phyloP scores from a whole-genome alignment of 75 land plant species.

The Selaginella tamariscina region DNA sequence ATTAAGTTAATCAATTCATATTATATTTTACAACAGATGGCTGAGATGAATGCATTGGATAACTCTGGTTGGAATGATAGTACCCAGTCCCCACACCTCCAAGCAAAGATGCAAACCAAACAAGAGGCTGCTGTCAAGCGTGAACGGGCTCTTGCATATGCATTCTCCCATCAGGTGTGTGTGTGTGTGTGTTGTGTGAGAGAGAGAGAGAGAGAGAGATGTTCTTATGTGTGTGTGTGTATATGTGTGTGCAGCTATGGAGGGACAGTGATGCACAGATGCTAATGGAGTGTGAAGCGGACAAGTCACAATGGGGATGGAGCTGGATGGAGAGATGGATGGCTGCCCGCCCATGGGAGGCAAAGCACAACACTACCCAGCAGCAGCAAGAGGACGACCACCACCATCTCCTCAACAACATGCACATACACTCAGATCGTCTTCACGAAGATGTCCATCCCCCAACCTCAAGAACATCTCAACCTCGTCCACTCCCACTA shows the following conservation, averaged over 20 bases:
- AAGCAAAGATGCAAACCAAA: slow-evolving; percentile 44
- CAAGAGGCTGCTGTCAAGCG: slow-evolving; percentile 7
- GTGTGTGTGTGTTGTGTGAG: no score
- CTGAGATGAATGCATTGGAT: neutral
- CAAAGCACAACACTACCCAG: neutral
- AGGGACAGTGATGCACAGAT: slow-evolving; percentile 10
- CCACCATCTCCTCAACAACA: neutral
- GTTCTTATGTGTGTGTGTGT: no score
- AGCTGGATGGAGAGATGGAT: slow-evolving; percentile 99
- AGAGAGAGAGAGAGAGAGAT: no score
- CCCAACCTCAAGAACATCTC: neutral
- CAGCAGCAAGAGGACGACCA: neutral
- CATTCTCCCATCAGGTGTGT: slow-evolving; percentile 5
- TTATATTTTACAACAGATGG: no score
- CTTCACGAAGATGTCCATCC: neutral
- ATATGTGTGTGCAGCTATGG: neutral
- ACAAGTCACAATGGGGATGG: slow-evolving; percentile 96
- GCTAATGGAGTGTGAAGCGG: slow-evolving; percentile 59
- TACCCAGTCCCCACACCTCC: slow-evolving; percentile 34
- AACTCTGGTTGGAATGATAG: slow-evolving; percentile 55
- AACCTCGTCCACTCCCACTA: neutral
- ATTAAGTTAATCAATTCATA: no score
- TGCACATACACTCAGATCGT: neutral
- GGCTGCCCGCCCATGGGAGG: slow-evolving; percentile 88
- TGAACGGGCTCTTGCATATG: slow-evolving; percentile 7